Base-by-base conservation (phyloP, 2,329 filamentous ascomycete species). In the Cladosporium oxysporum region DNA sequence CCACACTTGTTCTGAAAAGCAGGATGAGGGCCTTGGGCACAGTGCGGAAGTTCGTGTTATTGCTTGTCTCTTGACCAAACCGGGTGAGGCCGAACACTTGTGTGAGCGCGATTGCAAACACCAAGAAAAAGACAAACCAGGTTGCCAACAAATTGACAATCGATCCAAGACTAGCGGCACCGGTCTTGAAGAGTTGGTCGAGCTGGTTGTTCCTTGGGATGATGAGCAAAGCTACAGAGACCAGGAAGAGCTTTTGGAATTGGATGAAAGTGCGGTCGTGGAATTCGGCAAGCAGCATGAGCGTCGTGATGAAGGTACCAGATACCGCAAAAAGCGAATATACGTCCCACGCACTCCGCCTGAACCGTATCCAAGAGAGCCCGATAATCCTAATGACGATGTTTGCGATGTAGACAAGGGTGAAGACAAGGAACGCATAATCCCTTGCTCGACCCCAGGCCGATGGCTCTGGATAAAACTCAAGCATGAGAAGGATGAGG, bases 131-230 rank as follows among this genome's bases (percentile, higher is more conserved):
- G 2, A 99, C 93, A 69, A 98, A 91, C 95, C 95, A 99, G 0
- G 96, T 99, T 1, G 94, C 94, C 47, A 99, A 82, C 52, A 99
- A 83, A 75, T 97, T 99, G 66, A 90, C 87, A 71, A 99, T 99
- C 21, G 91, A 89, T 2, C 91, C 90, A 71, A 99, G 81, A 87
- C 92, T 96, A 62, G 94, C 95, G 12, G 95, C 95, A 0, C 94
- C 96, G 1, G 96, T 99, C 79, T 99, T 99, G 87, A 99, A 99
- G 0, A 99, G 87, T 77, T 99, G 95, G 76, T 99, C 96, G 26
- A 99, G 85, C 59, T 96, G 93, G 73, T 99, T 96, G 76, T 99
- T 99, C 61, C 96, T 88, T 1, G 95, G 95, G 68, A 99, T 99
- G 37, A 99, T 85, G 61, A 99, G 83, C 10, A 98, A 84, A 2